Evolutionary conservation across 345 rosid species (phyloP).

Genomic region (Chamaenerion angustifolium): DNA sequence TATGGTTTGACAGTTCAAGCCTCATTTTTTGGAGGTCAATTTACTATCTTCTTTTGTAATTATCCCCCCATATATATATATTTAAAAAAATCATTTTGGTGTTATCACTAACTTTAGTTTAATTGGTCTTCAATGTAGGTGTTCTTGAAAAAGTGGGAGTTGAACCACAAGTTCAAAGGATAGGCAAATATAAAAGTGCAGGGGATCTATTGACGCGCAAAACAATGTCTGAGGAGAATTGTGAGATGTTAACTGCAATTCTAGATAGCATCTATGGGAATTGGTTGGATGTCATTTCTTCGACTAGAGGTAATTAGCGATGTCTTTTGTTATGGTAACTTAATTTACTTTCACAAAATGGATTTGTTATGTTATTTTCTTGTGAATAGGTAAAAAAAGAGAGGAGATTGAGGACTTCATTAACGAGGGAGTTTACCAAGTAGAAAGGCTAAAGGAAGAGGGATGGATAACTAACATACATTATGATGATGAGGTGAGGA

Average conservation of each 20-base stretch:
- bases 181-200: constrained; percentile 93
- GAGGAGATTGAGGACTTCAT: constrained; percentile 77
- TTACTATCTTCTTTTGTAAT: too few relatives aligned
- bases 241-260: constrained; percentile 82
- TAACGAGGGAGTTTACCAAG: constrained; percentile 74
- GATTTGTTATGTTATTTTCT: constrained; percentile 16
- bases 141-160: constrained; percentile 78
- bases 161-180: constrained; percentile 80
- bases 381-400: constrained; percentile 54
- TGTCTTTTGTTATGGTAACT: constrained; percentile 11
- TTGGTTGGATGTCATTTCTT: constrained; percentile 81
- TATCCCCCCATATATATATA: too few relatives aligned
- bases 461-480: constrained; percentile 64
- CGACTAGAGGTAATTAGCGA: constrained; percentile 43
- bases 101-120: not conserved
- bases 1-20: constrained; percentile 89
- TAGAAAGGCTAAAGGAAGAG: constrained; percentile 77
- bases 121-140: constrained; percentile 23
- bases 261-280: constrained; percentile 82
- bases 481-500: constrained; percentile 86
- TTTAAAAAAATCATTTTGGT: constrained; percentile 9
- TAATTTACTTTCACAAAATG: constrained; percentile 6
- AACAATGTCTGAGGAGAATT: constrained; percentile 77
- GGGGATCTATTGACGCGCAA: constrained; percentile 89
- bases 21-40: constrained; percentile 65